Base-by-base conservation (phyloP, 257 asterid genomes). In the Lycium ferocissimum region DNA sequence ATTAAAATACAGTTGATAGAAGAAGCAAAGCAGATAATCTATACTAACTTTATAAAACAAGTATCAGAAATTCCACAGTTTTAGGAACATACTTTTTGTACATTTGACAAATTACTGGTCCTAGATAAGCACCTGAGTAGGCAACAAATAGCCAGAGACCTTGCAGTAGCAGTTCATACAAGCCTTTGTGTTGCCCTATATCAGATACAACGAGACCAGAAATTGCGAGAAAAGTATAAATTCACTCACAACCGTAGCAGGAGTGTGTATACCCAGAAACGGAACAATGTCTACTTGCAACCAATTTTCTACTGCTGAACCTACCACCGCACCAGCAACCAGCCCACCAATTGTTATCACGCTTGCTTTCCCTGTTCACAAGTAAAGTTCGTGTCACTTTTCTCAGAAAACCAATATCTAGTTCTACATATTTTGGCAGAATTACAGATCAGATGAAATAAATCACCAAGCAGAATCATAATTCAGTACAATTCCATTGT, bases 281-380 rank as follows among this genome's bases (percentile, higher is more conserved):
- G 99, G 99, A 43, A 97, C 98, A 2, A 97, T 92, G 85, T 97
- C 99, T 59, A 97, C 98, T 89, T 97, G 99, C 89, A 95, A 87
- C 99, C 96, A 97, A 62, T 87, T 93, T 86, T 97, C 99, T 20
- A 97, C 98, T 40, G 95, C 98, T 71, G 99, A 95, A 66, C 99
- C 99, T 18, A 94, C 93, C 75, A 94, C 95, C 10, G 99, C 99
- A 84, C 99, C 99, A 53, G 96, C 98, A 79, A 94, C 98, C 11
- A 97, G 98, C 86, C 99, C 99, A 81, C 99, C 99, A 72, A 97
- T 88, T 12, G 99, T 95, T 51, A 97, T 90, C 9, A 94, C 82
- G n/a, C 93, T 89, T 80, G 99, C 99, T 89, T 95, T 95, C 86
- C 99, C 99, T 97, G 98, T 51, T 49, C 85, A 90, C 17, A 87